Evolutionary conservation across 2,329 filamentous ascomycete genomes (phyloP).

Genomic region (Metarhizium robertsii): DNA sequence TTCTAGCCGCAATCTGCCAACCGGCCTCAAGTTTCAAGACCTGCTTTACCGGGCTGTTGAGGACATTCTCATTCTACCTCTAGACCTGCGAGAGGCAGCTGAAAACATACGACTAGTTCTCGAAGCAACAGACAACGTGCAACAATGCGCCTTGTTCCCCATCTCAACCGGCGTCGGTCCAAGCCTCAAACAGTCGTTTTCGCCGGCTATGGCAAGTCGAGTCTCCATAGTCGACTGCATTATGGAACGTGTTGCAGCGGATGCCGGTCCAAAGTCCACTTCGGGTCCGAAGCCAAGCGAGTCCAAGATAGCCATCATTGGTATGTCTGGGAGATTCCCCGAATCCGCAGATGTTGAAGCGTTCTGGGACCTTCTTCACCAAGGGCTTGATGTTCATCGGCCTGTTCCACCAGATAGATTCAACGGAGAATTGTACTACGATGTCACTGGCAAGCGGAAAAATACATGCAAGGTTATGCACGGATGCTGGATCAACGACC

Average conservation of each 20-base stretch:
- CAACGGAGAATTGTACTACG: not conserved
- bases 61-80: not conserved
- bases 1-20: not conserved
- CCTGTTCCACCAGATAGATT: not conserved
- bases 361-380: not conserved
- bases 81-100: not conserved
- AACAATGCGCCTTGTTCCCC: not conserved
- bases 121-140: not conserved
- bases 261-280: not conserved
- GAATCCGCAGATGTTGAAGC: not conserved
- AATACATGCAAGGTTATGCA: not conserved
- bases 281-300: not conserved
- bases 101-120: not conserved
- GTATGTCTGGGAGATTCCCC: not conserved
- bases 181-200: not conserved
- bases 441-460: not conserved
- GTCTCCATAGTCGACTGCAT: not conserved
- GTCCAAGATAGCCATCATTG: constrained; percentile 3
- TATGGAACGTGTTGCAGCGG: not conserved
- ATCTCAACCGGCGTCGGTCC: not conserved
- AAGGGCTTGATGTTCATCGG: not conserved
- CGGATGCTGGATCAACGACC: constrained; percentile 44
- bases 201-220: not conserved
- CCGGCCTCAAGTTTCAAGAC: not conserved
- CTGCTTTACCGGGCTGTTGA: not conserved